These are phyloP conservation scores for Ampelomyces quisqualis DNA, from an alignment of 2,329 filamentous ascomycete genomes.

Conservation along the genomic window DNA sequence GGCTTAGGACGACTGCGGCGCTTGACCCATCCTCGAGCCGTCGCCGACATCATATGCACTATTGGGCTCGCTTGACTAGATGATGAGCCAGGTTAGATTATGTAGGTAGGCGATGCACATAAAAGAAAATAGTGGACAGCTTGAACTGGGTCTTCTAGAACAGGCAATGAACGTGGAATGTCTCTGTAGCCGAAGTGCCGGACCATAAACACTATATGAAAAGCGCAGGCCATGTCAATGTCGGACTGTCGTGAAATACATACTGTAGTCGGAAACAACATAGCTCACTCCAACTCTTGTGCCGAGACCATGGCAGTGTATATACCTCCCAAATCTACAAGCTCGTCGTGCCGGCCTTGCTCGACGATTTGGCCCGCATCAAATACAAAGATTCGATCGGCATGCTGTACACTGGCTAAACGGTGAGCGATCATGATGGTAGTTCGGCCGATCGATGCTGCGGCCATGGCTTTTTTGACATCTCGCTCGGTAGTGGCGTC, in stretches of 20 bases:
- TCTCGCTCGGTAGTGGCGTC: slow-evolving; percentile 50
- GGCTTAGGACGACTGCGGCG: slow-evolving; percentile 31
- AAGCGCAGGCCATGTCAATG: no score
- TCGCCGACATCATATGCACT: not conserved
- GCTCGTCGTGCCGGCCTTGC: slow-evolving; percentile 61
- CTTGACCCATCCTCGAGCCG: slow-evolving; percentile 6
- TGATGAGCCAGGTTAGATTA: no score
- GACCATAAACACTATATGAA: no score
- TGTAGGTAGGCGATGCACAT: no score
- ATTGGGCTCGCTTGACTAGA: not conserved
- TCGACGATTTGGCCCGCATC: slow-evolving; percentile 65
- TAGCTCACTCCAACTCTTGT: slow-evolving; percentile 36
- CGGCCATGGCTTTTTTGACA: slow-evolving; percentile 46
- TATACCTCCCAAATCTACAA: slow-evolving; percentile 48
- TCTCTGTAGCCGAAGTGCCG: no score
- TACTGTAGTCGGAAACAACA: not conserved
- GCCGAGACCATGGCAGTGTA: slow-evolving; percentile 42
- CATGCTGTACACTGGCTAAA: slow-evolving; percentile 74
- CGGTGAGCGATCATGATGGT: slow-evolving; percentile 78
- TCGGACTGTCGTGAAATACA: no score
- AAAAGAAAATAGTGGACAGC: slow-evolving; percentile 2
- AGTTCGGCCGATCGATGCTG: slow-evolving; percentile 51
- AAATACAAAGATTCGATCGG: slow-evolving; percentile 78
- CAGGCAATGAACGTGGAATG: no score
- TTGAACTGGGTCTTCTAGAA: no score